A percentile compares a stretch with the other conserved stretches of the same genome.
Evolutionary conservation across 2,329 filamentous ascomycete species (phyloP).

Genomic region (Sporothrix pseudoabietina): DNA sequence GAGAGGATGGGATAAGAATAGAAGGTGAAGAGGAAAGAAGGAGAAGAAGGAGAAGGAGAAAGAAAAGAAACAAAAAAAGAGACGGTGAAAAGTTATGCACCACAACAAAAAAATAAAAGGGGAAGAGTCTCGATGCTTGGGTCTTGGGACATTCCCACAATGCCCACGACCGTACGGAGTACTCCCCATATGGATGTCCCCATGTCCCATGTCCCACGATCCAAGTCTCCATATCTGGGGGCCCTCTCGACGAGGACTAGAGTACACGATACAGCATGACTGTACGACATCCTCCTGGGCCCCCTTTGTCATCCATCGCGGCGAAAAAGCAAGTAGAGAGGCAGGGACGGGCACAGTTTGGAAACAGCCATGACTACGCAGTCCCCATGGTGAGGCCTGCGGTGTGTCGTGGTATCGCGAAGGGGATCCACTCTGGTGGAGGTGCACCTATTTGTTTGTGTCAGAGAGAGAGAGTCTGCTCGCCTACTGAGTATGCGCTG

Average conservation of each 20-base stretch:
- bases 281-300: neutral
- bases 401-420: neutral
- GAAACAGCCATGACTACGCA: slow-evolving; percentile 6
- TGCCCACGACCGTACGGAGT: slow-evolving; percentile 4
- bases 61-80: neutral
- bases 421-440: neutral
- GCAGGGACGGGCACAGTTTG: neutral
- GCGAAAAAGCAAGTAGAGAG: neutral
- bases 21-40: neutral
- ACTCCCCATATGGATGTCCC: neutral
- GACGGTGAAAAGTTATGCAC: neutral
- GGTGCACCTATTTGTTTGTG: neutral
- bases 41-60: neutral
- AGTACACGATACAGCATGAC: slow-evolving; percentile 4
- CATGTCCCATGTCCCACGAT: slow-evolving; percentile 13
- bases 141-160: slow-evolving; percentile 2
- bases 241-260: neutral
- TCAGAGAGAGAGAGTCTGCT: neutral
- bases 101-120: neutral
- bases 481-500: neutral
- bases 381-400: neutral
- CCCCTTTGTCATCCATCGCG: slow-evolving; percentile 6
- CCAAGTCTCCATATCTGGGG: neutral
- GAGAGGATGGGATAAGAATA: slow-evolving; percentile 7
- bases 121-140: neutral